Conservation (phyloP, 345 rosid genomes). For the Euclidium syriacum region DNA sequence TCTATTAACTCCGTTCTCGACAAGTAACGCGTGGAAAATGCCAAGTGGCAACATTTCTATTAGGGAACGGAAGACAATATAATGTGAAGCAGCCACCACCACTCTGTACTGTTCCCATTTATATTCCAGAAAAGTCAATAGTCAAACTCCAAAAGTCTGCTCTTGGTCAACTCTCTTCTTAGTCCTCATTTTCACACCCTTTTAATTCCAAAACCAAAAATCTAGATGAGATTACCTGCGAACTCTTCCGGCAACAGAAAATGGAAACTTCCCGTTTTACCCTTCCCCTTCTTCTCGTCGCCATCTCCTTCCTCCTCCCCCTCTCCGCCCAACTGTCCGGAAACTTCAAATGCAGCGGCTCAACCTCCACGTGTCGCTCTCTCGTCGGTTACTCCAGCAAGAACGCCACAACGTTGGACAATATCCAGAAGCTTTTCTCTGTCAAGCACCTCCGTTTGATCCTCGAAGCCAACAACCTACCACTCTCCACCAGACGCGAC, state of each 20-base stretch:
- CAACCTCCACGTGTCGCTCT: constrained; percentile 30
- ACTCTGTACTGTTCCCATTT: constrained; percentile 10
- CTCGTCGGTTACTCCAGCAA: constrained; percentile 49
- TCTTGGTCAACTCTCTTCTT: constrained; percentile 15
- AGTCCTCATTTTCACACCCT: background rate
- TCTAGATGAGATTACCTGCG: background rate
- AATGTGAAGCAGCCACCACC: background rate
- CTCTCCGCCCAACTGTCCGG: constrained; percentile 30
- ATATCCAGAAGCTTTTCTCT: constrained; percentile 45
- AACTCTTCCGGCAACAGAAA: constrained; percentile 2
- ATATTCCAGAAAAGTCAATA: background rate
- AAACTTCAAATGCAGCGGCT: constrained; percentile 47
- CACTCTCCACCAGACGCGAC: constrained; percentile 31
- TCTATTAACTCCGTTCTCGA: too few species aligned
- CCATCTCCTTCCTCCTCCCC: constrained; percentile 20
- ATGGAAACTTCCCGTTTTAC: constrained; percentile 18
- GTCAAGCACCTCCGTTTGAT: constrained; percentile 37
- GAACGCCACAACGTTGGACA: constrained; percentile 42
- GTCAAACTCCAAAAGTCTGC: background rate
- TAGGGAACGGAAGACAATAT: background rate
- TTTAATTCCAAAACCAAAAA: background rate
- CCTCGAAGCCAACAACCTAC: constrained; percentile 54
- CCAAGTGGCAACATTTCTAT: background rate
- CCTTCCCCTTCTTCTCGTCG: background rate
- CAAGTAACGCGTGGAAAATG: background rate